Evolutionary conservation across 2,329 filamentous ascomycete genomes (phyloP).

Genomic region (Chalaropsis ovoidea): DNA sequence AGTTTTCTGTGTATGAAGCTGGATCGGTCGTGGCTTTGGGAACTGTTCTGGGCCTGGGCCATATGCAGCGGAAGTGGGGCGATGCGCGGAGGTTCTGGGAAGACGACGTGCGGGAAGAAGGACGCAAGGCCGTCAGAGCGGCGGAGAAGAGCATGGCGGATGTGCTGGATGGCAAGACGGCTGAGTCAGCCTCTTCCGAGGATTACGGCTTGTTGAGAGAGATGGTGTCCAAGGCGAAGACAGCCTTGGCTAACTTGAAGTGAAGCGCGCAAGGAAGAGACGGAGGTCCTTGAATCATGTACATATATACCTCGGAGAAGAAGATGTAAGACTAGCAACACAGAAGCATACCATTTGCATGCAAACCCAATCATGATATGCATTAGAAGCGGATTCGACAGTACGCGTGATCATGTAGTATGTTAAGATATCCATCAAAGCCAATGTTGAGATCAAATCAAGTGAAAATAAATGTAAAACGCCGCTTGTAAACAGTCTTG

Average conservation of each 20-base stretch:
- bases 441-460: conserved; percentile 5
- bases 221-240: conserved; percentile 41
- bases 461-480: conserved; percentile 19
- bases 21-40: conserved; percentile 53
- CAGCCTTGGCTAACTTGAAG: conserved; percentile 34
- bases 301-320: conserved; percentile 6
- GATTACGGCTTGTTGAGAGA: not conserved
- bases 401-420: not conserved
- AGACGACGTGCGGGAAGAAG: conserved; percentile 56
- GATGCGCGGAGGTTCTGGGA: conserved; percentile 52
- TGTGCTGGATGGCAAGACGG: conserved; percentile 35
- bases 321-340: conserved; percentile 15
- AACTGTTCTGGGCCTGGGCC: conserved; percentile 47
- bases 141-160: conserved; percentile 45
- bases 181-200: conserved; percentile 21
- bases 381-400: not conserved
- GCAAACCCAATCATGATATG: not conserved
- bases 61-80: conserved; percentile 55
- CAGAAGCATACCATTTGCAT: not conserved
- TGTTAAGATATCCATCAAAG: conserved; percentile 1
- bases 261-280: not conserved
- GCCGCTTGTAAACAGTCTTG: conserved; percentile 15
- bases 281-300: conserved; percentile 6
- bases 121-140: conserved; percentile 50
- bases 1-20: conserved; percentile 50